Conservation (phyloP, 768 basidiomycete genomes). For the Suillus alpinus region DNA sequence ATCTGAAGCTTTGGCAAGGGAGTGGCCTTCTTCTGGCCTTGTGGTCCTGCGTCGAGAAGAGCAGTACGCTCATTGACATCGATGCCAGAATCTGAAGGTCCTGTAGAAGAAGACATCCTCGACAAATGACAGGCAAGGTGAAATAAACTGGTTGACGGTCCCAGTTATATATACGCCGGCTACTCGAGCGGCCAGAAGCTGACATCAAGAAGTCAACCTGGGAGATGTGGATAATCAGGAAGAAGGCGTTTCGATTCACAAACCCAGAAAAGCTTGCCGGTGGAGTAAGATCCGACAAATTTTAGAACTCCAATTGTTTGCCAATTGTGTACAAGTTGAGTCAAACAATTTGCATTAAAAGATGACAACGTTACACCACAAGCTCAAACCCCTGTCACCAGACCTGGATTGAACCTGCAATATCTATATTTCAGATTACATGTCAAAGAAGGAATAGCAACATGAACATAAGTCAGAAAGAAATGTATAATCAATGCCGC, state of each 20-base stretch:
- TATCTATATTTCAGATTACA: neutral
- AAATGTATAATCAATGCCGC: constrained; percentile 55
- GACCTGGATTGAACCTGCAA: neutral
- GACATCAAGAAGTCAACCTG: neutral
- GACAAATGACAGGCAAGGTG: neutral
- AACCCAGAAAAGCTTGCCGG: neutral
- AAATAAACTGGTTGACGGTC: neutral
- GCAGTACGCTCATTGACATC: constrained; percentile 22
- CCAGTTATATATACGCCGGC: neutral
- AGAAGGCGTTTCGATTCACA: neutral
- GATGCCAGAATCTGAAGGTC: constrained; percentile 7
- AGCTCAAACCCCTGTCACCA: neutral
- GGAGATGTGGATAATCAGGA: neutral
- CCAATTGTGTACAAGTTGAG: neutral
- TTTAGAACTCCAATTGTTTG: neutral
- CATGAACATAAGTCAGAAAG: constrained; percentile 30
- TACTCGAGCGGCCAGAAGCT: neutral
- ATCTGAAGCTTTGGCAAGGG: constrained; percentile 48
- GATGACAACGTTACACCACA: neutral
- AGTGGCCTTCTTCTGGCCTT: constrained; percentile 27
- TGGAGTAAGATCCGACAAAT: neutral
- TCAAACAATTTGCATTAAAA: neutral
- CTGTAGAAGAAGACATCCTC: constrained; percentile 5
- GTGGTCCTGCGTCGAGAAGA: constrained; percentile 12
- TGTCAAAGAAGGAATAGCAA: neutral